Evolutionary conservation across 768 basidiomycete genomes (phyloP).

Genomic region (Lentinula detonsa): DNA sequence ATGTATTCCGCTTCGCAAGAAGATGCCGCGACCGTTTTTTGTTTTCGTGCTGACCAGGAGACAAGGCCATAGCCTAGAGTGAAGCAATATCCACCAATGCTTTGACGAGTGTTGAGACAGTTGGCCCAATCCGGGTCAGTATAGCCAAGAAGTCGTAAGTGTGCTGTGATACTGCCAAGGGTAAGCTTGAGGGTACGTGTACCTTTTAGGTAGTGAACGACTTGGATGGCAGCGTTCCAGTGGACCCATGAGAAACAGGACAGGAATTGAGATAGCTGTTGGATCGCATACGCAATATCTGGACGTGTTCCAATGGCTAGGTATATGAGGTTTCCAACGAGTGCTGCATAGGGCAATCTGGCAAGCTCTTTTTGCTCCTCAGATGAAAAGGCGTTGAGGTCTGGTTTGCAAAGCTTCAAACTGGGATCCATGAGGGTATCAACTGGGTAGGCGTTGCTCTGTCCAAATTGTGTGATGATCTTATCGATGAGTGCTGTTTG

Average conservation of each 20-base stretch:
- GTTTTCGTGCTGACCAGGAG: slow-evolving; percentile 25
- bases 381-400: slow-evolving; percentile 5
- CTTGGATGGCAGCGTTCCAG: slow-evolving; percentile 26
- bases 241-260: slow-evolving; percentile 21
- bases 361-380: slow-evolving; percentile 11
- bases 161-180: slow-evolving; percentile 10
- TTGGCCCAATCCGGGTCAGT: slow-evolving; percentile 21
- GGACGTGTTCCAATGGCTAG: slow-evolving; percentile 20
- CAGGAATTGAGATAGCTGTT: slow-evolving; percentile 19
- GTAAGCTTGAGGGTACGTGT: slow-evolving; percentile 9
- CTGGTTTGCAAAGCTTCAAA: slow-evolving; percentile 14
- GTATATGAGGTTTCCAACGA: slow-evolving; percentile 21
- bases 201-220: slow-evolving; percentile 27
- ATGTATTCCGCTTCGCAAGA: slow-evolving; percentile 27
- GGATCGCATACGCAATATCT: slow-evolving; percentile 23
- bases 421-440: slow-evolving; percentile 20
- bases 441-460: slow-evolving; percentile 15
- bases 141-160: slow-evolving; percentile 12
- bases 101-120: slow-evolving; percentile 14
- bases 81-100: slow-evolving; percentile 23
- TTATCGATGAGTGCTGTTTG: slow-evolving; percentile 22
- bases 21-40: slow-evolving; percentile 24
- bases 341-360: slow-evolving; percentile 19
- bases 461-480: slow-evolving; percentile 21
- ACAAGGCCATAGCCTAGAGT: slow-evolving; percentile 19